These are phyloP conservation scores for Candida adriatica DNA, from an alignment of 805 yeast genomes.

Conservation along the genomic window DNA sequence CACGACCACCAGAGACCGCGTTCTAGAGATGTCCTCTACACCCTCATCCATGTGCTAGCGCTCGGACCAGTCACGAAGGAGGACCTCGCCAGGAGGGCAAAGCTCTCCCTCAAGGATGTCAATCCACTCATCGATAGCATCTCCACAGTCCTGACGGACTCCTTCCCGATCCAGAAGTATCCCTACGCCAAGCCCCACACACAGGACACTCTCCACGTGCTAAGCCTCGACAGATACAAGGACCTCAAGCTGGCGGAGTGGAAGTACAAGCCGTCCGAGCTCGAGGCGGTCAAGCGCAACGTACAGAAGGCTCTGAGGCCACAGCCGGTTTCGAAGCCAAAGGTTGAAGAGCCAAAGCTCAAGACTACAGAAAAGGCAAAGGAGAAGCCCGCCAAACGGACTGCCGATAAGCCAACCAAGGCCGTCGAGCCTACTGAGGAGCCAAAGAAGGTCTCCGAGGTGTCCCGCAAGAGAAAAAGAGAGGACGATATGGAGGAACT, in stretches of 20 bases:
- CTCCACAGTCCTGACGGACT: slow-evolving; percentile 25
- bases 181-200: slow-evolving; percentile 22
- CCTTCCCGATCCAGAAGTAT: slow-evolving; percentile 21
- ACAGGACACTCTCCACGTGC: slow-evolving; percentile 27
- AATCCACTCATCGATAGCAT: slow-evolving; percentile 20
- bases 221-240: slow-evolving; percentile 31
- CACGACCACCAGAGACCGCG: too few relatives aligned
- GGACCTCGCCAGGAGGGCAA: slow-evolving; percentile 26
- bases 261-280: slow-evolving; percentile 6
- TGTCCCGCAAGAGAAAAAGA: slow-evolving; percentile 9
- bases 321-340: too few relatives aligned
- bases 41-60: slow-evolving; percentile 39
- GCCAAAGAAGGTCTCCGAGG: too few relatives aligned
- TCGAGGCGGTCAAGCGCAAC: slow-evolving; percentile 11
- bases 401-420: neutral
- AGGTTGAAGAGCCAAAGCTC: too few relatives aligned
- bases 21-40: slow-evolving; percentile 23
- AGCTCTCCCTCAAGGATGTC: slow-evolving; percentile 23
- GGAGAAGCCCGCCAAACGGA: too few relatives aligned
- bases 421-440: neutral
- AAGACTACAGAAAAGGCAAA: too few relatives aligned
- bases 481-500: slow-evolving; percentile 28
- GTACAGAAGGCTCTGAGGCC: too few relatives aligned
- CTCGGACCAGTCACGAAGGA: slow-evolving; percentile 37
- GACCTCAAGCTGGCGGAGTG: slow-evolving; percentile 15